These are phyloP conservation scores for Diaporthe sp. DNA, from an alignment of 2,329 filamentous ascomycete genomes.

Conservation along the genomic window DNA sequence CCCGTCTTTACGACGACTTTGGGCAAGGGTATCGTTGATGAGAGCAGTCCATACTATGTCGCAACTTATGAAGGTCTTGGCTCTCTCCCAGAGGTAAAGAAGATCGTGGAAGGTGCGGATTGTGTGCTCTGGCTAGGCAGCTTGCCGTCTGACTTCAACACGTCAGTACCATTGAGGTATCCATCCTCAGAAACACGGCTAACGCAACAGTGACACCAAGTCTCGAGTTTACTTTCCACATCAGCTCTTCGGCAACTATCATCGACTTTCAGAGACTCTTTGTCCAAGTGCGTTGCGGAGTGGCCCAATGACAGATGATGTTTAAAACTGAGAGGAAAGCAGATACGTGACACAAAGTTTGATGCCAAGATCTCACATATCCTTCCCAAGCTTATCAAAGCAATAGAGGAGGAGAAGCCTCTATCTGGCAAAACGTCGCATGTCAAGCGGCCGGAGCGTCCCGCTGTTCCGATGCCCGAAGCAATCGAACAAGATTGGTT, in stretches of 20 bases:
- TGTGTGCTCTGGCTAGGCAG: constrained; percentile 40
- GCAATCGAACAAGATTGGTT: constrained; percentile 39
- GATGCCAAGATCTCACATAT: constrained; percentile 41
- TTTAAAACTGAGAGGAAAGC: neutral
- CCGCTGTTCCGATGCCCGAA: constrained; percentile 2
- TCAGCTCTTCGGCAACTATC: constrained; percentile 39
- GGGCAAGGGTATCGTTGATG: constrained; percentile 75
- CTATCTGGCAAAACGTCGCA: neutral
- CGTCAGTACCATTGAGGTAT: neutral
- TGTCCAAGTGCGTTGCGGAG: neutral
- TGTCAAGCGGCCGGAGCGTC: neutral
- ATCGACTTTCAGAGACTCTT: constrained; percentile 10
- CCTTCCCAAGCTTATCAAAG: constrained; percentile 36
- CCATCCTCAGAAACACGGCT: neutral
- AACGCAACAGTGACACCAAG: neutral
- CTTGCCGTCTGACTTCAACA: constrained; percentile 39
- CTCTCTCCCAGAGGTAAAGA: constrained; percentile 50
- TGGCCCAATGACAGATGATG: neutral
- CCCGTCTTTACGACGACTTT: constrained; percentile 75
- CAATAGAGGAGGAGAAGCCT: constrained; percentile 28
- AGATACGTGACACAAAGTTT: constrained; percentile 39
- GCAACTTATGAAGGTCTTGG: constrained; percentile 75
- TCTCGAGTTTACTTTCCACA: neutral
- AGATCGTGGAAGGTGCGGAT: constrained; percentile 36
- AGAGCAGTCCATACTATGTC: constrained; percentile 70